Percentiles rank a stretch among this genome's conserved stretches.
Conservation (phyloP, 169 alveolate genomes). For the Cryptosporidium canis region DNA sequence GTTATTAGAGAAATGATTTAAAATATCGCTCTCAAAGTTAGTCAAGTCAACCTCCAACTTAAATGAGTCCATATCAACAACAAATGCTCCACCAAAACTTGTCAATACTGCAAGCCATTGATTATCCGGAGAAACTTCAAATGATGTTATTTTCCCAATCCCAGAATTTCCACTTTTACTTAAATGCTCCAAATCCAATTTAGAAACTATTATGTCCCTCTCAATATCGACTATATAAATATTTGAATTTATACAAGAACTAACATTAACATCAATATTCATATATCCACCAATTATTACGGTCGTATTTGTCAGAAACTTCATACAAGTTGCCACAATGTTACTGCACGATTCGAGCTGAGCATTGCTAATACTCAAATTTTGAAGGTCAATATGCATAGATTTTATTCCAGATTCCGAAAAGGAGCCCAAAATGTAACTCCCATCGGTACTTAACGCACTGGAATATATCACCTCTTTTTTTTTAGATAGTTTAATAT, state of each 20-base stretch:
- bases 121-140: conserved; percentile 43
- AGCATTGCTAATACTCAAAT: background rate
- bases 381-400: conserved; percentile 38
- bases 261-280: background rate
- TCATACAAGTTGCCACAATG: conserved; percentile 17
- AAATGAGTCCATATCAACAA: conserved; percentile 47
- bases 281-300: conserved; percentile 56
- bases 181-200: background rate
- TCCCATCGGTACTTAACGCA: conserved; percentile 33
- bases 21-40: background rate
- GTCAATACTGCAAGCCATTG: conserved; percentile 71
- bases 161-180: background rate
- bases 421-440: conserved; percentile 25
- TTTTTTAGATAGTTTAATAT: conserved; percentile 17
- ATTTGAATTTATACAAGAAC: background rate
- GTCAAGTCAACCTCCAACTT: conserved; percentile 20
- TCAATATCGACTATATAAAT: conserved; percentile 50
- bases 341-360: conserved; percentile 25
- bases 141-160: background rate
- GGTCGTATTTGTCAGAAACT: conserved; percentile 26
- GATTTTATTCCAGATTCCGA: conserved; percentile 38
- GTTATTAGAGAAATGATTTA: background rate
- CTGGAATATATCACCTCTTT: background rate
- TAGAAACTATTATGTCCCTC: conserved; percentile 26
- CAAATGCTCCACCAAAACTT: conserved; percentile 33